Conservation (phyloP, 768 basidiomycete species). For the Hericium erinaceus region DNA sequence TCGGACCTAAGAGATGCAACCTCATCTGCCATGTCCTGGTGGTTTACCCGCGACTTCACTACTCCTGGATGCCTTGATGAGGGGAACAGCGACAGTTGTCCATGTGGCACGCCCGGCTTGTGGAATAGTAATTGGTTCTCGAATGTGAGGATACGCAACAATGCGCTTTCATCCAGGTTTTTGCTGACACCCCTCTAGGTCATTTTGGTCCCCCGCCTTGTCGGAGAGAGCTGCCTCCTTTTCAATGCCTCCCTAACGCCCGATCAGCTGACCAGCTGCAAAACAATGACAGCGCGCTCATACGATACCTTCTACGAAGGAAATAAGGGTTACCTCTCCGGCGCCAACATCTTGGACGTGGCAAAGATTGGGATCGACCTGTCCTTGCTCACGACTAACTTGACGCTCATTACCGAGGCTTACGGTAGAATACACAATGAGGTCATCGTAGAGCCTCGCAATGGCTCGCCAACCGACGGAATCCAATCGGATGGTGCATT, state of each 20-base stretch:
- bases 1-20: constrained; percentile 13
- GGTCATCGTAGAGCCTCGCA: constrained; percentile 35
- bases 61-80: constrained; percentile 18
- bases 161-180: not conserved
- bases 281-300: constrained; percentile 7
- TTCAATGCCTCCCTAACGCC: constrained; percentile 9
- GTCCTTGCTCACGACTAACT: constrained; percentile 22
- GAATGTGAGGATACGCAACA: constrained; percentile 1
- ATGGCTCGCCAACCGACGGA: constrained; percentile 41
- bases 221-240: constrained; percentile 10
- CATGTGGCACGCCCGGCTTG: constrained; percentile 21
- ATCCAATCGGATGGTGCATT: constrained; percentile 39
- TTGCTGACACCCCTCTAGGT: constrained; percentile 3
- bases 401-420: constrained; percentile 37
- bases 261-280: constrained; percentile 5
- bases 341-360: constrained; percentile 60
- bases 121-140: constrained; percentile 15
- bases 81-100: constrained; percentile 19
- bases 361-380: constrained; percentile 29
- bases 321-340: constrained; percentile 36
- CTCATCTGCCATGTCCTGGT: constrained; percentile 20
- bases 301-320: constrained; percentile 12
- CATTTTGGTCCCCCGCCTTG: constrained; percentile 10
- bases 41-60: constrained; percentile 23
- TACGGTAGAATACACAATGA: constrained; percentile 43